A percentile compares a stretch with the other conserved stretches of the same genome.
Evolutionary conservation across 495 filamentous ascomycete genomes (phyloP).

Genomic region (Tuber microsphaerosporum): DNA sequence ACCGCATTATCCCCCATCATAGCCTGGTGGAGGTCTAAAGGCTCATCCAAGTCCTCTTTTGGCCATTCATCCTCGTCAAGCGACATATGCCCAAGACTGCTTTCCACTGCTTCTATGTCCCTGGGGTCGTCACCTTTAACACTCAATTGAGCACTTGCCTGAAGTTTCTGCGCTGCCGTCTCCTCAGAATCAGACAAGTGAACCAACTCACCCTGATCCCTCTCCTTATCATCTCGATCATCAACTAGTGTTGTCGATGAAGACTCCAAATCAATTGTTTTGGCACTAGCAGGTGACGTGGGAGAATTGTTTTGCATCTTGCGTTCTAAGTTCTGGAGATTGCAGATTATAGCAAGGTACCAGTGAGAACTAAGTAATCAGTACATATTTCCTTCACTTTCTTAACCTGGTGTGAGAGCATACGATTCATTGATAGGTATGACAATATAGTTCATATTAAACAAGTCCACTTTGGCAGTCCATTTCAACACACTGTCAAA

Average conservation of each 20-base stretch:
- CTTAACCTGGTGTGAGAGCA: constrained; percentile 1
- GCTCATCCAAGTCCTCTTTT: constrained; percentile 8
- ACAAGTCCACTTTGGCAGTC: constrained; percentile 80
- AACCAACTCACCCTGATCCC: constrained; percentile 16
- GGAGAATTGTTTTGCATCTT: constrained; percentile 31
- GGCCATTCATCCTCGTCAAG: constrained; percentile 28
- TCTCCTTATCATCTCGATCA: constrained; percentile 27
- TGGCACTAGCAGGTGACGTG: constrained; percentile 18
- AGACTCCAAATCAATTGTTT: constrained; percentile 29
- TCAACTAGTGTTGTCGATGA: constrained; percentile 16
- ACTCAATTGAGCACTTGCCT: not conserved
- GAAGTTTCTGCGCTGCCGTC: not conserved
- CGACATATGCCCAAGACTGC: constrained; percentile 23
- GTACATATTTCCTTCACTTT: not conserved
- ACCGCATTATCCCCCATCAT: constrained; percentile 17
- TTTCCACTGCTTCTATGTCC: not conserved
- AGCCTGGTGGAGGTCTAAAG: constrained; percentile 4
- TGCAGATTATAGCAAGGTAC: constrained; percentile 96
- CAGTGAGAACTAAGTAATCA: constrained; percentile 56
- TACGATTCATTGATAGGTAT: constrained; percentile 78
- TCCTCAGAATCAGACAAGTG: constrained; percentile 1
- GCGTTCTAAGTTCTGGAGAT: constrained; percentile 55
- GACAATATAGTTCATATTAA: constrained; percentile 78
- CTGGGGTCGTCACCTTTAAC: not conserved
- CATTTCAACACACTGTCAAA: constrained; percentile 69